Evolutionary conservation across 306 rosid genomes (phyloP).

Genomic region (Gastrolobium villosum): DNA sequence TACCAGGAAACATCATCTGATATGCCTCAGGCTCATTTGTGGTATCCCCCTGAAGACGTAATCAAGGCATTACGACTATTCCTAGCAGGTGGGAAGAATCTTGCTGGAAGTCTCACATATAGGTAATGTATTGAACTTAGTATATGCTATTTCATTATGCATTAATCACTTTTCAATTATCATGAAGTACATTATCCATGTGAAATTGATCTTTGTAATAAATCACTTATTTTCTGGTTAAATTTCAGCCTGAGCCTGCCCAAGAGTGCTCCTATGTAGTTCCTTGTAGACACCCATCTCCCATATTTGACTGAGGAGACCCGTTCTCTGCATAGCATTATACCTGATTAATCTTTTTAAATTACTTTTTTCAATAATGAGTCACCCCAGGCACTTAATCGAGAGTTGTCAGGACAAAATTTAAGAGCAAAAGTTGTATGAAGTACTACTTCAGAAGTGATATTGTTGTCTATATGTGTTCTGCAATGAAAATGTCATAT

Average conservation of each 20-base stretch:
- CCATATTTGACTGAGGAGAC: constrained; percentile 3
- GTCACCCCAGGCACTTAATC: background rate
- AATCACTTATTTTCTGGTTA: background rate
- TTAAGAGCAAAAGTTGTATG: constrained; percentile 11
- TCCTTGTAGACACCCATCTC: constrained; percentile 9
- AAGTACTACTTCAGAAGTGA: background rate
- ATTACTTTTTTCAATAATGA: background rate
- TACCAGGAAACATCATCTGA: constrained; percentile 49
- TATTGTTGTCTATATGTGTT: constrained; percentile 1
- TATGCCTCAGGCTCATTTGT: constrained; percentile 81
- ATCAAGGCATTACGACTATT: constrained; percentile 73
- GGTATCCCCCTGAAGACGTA: constrained; percentile 81
- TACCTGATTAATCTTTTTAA: background rate
- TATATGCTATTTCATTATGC: background rate
- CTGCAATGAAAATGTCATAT: constrained; percentile 8
- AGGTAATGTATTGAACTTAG: constrained; percentile 63
- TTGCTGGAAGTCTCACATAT: constrained; percentile 75
- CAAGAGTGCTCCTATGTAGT: background rate
- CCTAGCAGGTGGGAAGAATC: constrained; percentile 66
- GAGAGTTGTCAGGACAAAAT: background rate
- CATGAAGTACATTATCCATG: background rate
- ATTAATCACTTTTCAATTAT: constrained; percentile 10
- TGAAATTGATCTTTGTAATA: constrained; percentile 16
- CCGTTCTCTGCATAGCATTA: background rate
- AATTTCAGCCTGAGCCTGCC: background rate